Base-by-base conservation (phyloP, 2,329 filamentous ascomycete genomes). In the Rhinocladiella mackenziei region DNA sequence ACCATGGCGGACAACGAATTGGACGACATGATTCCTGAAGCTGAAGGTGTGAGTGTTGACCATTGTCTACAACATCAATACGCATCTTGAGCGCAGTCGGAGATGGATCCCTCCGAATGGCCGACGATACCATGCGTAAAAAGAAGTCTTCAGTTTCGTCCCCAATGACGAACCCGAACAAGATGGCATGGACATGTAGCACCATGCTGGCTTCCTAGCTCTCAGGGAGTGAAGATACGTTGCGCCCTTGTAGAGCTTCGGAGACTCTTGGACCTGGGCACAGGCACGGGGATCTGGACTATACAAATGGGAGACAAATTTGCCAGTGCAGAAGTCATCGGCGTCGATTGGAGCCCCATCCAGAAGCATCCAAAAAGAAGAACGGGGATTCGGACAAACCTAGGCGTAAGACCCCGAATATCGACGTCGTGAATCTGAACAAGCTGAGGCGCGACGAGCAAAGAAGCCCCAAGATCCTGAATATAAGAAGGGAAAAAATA, bases 121-220 rank as follows among this genome's bases (percentile, higher is more conserved):
- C 6, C 56, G 63, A 30, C 58, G 60, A 4, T 65, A 64, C 36
- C 62, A 64, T 54, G 58, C 60, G 10, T 64, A 60, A 45, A 52
- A 58, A 36, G 61, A 63, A 29, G 60, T 60, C 22, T 60, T 65
- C 56, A 69, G 69, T 42, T 62, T 63, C 18, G 57, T 67, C 20
- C 67, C 67, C 8, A 70, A 69, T 49, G 67, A 70, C 48, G 62
- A 69, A 41, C 58, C 62, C 51, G 65, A 70, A 51, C 65, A 69
- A 51, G 65, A 68, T 39, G 65, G 65, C 13, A 58, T 68, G 30
- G 60, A 62, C 32, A 51, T 70, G 37, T 58, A 63, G 44, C 67
- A 71, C 51, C 64, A 67, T 43, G 41, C 35, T 5, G 33, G 33
- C 22, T 44, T 25, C 33, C 36, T 51, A 2, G 33, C 39, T 5